Evolutionary conservation across 2,329 filamentous ascomycete genomes (phyloP), one percentile per base, ranked within the genome.

Genomic region (Verticillium tricorpus): DNA sequence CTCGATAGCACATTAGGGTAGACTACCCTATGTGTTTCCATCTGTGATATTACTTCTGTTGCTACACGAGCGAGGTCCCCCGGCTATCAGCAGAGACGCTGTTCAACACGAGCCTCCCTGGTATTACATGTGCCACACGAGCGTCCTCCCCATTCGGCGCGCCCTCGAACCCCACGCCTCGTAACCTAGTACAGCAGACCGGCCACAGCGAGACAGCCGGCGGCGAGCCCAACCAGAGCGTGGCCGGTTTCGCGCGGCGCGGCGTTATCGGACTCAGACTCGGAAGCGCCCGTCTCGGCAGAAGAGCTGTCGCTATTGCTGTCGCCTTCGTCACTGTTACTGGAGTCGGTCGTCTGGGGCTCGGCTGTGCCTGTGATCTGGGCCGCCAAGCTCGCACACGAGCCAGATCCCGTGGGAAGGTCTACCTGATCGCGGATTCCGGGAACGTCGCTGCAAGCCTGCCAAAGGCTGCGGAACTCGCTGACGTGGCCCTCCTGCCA

Each of bases 371-470:
- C 63, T 22, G 63, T 65, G 1, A 65, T 64, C 45, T 60, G 37
- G 9, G 63, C 63, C 19, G 63, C 62, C 1, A 65, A 60, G 1
- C 61, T 63, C 9, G 62, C 63, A 54, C 63, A 65, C 57, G 61
- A 58, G 9, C 55, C 57, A 0, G 62, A 55, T 0, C 61, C 63
- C 5, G 62, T 39, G 8, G 63, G 63, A 34, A 65, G 5, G 19
- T 52, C 45, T 0, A 65, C 37, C 25, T 34, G 55, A 8, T 61
- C 60, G 22, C 45, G 56, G 14, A 64, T 52, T 15, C 62, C 68
- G 22, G 69, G 69, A 11, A 71, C 69, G n/a, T 73, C 70, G 60
- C 64, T 70, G 61, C 71, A 73, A 9, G 70, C 71, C 1, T 67
- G 60, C 35, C 68, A 31, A 5, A 73, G 56, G 40, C 64, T 64